Conservation (phyloP, 495 filamentous ascomycete species). For the Cercophora sp. region DNA sequence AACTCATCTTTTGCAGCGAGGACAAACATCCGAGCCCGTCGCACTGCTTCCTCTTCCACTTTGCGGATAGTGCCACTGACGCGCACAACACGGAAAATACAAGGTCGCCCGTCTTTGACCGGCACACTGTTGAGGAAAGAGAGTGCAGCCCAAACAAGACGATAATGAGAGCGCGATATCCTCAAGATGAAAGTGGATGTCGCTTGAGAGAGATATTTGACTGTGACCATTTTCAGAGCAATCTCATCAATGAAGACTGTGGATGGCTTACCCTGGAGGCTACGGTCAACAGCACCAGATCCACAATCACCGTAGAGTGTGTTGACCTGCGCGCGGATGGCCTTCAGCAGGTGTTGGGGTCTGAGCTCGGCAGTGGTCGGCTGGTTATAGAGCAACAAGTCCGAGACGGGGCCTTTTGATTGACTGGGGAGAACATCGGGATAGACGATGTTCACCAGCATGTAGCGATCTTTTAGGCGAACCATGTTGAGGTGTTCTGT, state of each 20-base stretch:
- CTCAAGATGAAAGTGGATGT: slow-evolving; percentile 91
- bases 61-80: slow-evolving; percentile 94
- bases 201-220: slow-evolving; percentile 89
- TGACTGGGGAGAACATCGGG: slow-evolving; percentile 50
- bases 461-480: slow-evolving; percentile 90
- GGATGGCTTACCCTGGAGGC: slow-evolving; percentile 56
- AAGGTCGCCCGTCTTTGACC: slow-evolving; percentile 49
- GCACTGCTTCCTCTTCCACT: slow-evolving; percentile 82
- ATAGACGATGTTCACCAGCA: slow-evolving; percentile 88
- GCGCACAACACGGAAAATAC: slow-evolving; percentile 79
- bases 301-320: slow-evolving; percentile 91
- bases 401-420: slow-evolving; percentile 40
- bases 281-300: slow-evolving; percentile 59
- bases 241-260: neutral
- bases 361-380: slow-evolving; percentile 68
- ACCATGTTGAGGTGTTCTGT: slow-evolving; percentile 62
- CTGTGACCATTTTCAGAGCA: slow-evolving; percentile 36
- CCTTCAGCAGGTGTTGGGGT: slow-evolving; percentile 56
- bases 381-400: slow-evolving; percentile 65
- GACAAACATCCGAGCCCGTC: slow-evolving; percentile 67
- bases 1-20: slow-evolving; percentile 52
- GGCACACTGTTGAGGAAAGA: slow-evolving; percentile 76
- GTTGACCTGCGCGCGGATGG: slow-evolving; percentile 63
- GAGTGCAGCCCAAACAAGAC: slow-evolving; percentile 84
- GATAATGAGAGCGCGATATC: slow-evolving; percentile 71